phyloP scores from a whole-genome alignment of 345 rosid genomes.

The Viola odorata region DNA sequence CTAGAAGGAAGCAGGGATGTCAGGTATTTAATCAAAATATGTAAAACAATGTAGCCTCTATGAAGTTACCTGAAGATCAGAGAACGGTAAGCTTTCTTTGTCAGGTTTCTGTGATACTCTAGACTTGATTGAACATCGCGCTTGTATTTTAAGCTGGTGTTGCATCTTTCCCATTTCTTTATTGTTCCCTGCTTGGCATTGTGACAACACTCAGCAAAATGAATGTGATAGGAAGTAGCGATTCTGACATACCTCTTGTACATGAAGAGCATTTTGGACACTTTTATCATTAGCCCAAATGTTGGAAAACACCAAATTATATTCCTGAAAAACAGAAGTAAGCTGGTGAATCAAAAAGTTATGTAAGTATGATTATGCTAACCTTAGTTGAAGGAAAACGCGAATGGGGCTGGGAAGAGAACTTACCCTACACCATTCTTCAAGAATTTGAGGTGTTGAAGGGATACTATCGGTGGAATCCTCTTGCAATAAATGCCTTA shows the following conservation, averaged over 20 bases:
- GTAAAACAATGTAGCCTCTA: too few species aligned
- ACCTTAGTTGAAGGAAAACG: too few species aligned
- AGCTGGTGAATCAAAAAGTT: too few species aligned
- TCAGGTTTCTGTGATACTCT: conserved; percentile 20
- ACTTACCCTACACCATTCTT: neutral
- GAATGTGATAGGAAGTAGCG: neutral
- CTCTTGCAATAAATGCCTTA: neutral
- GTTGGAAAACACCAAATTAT: conserved; percentile 5
- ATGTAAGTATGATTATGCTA: too few species aligned
- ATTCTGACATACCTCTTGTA: conserved; percentile 19
- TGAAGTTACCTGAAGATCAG: conserved; percentile 20
- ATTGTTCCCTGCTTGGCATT: conserved; percentile 19
- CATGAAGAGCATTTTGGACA: conserved; percentile 29
- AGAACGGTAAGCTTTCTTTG: conserved; percentile 13
- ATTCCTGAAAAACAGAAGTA: neutral
- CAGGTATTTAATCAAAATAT: neutral
- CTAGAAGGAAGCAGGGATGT: too few species aligned
- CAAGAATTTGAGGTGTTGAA: neutral
- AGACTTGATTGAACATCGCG: conserved; percentile 4
- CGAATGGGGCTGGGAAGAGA: neutral
- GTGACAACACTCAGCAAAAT: too few species aligned
- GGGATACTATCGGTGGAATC: neutral
- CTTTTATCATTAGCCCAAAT: conserved; percentile 26
- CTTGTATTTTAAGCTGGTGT: conserved; percentile 15
- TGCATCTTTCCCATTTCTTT: conserved; percentile 22